Evolutionary conservation across 441 rosid species (phyloP).

Genomic region (Populus hybrid): DNA sequence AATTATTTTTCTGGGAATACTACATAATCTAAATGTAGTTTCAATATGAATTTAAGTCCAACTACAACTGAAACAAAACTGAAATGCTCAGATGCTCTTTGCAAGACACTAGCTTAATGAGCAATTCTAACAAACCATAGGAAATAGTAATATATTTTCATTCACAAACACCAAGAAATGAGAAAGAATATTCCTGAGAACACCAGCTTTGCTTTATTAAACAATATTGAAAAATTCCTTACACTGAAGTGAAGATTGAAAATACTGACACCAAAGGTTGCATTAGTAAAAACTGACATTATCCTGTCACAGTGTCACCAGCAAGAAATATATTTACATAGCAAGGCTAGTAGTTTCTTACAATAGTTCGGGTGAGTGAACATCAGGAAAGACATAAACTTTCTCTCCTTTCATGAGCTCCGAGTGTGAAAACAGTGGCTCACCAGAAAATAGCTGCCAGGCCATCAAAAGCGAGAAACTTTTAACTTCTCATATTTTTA

Average conservation of each 20-base stretch:
- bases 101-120: neutral
- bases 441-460: constrained; percentile 73
- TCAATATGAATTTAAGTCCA: neutral
- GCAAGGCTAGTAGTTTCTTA: constrained; percentile 37
- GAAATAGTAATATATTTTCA: neutral
- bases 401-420: constrained; percentile 57
- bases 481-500: neutral
- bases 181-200: neutral
- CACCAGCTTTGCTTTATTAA: neutral
- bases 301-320: neutral
- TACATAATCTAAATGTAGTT: neutral
- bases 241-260: neutral
- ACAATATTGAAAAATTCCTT: neutral
- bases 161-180: neutral
- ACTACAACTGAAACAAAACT: neutral
- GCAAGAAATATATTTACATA: constrained; percentile 8
- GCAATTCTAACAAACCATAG: neutral
- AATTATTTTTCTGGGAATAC: neutral
- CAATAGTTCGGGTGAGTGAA: constrained; percentile 75
- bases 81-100: neutral
- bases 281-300: neutral
- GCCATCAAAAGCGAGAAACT: constrained; percentile 26
- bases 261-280: neutral
- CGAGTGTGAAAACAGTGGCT: constrained; percentile 62
- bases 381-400: constrained; percentile 65